These are phyloP conservation scores for Sphagnum contortum DNA, from an alignment of 225 moss, liverwort and hornwort genomes.

Conservation along the genomic window DNA sequence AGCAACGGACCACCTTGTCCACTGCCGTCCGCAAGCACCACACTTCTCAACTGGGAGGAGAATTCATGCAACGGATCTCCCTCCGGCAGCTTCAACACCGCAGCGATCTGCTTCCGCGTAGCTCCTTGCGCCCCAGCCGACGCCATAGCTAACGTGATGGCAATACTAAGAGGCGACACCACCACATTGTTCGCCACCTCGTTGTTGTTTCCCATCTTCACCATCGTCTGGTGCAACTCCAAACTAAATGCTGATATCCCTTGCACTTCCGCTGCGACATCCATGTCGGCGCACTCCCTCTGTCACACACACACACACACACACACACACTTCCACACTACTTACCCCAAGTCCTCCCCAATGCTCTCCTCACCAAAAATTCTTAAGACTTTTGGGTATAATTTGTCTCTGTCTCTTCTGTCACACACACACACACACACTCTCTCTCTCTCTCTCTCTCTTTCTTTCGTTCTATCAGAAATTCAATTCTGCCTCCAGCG, in stretches of 20 bases:
- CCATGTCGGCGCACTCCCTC: constrained; percentile 8
- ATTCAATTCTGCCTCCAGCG: too few species aligned
- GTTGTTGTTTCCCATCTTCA: constrained; percentile 10
- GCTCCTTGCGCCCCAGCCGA: constrained; percentile 71
- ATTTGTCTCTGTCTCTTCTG: too few species aligned
- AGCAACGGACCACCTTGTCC: constrained; percentile 36
- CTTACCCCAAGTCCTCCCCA: too few species aligned
- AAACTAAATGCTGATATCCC: constrained; percentile 59
- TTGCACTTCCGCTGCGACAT: constrained; percentile 30
- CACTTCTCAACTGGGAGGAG: constrained; percentile 32
- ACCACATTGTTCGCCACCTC: constrained; percentile 57
- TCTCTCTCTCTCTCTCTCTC: too few species aligned
- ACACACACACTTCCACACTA: too few species aligned
- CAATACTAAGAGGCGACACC: constrained; percentile 70
- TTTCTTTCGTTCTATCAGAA: too few species aligned
- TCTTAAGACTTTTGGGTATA: too few species aligned
- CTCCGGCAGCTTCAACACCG: constrained; percentile 39
- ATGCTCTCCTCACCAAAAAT: too few species aligned
- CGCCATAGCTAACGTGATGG: constrained; percentile 62
- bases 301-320: too few species aligned
- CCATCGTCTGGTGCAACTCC: constrained; percentile 48
- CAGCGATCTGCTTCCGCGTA: constrained; percentile 61
- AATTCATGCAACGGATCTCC: constrained; percentile 48
- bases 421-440: too few species aligned
- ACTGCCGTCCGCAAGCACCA: constrained; percentile 44